phyloP scores from a whole-genome alignment of 495 filamentous ascomycete species.

The Saxophila tyrrhenica region DNA sequence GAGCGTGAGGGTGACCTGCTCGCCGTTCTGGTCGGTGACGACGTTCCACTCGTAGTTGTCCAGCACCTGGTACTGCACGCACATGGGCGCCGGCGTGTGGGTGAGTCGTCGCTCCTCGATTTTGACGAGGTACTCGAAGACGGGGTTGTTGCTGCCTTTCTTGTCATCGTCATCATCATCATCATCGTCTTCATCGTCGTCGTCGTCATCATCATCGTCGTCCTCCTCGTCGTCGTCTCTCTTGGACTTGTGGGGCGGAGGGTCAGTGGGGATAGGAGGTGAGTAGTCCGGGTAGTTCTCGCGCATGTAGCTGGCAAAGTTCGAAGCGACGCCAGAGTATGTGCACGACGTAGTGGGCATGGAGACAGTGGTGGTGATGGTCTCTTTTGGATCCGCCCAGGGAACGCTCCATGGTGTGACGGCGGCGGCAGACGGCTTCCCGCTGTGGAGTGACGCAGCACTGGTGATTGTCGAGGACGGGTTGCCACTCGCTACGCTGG shows the following conservation, averaged over 20 bases:
- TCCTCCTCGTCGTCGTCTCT: no score
- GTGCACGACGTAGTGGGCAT: neutral
- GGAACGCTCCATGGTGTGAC: neutral
- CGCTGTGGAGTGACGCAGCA: neutral
- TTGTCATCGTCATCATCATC: slow-evolving; percentile 28
- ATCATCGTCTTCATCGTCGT: neutral
- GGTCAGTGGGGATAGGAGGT: no score
- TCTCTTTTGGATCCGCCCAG: neutral
- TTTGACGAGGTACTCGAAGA: slow-evolving; percentile 66
- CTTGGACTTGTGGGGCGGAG: no score
- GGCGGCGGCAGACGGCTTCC: neutral
- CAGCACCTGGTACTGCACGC: slow-evolving; percentile 59
- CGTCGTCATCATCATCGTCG: no score
- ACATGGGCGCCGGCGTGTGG: slow-evolving; percentile 40
- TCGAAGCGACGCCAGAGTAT: slow-evolving; percentile 1
- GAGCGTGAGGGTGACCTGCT: slow-evolving; percentile 44
- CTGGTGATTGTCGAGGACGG: slow-evolving; percentile 3
- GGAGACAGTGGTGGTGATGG: slow-evolving; percentile 4
- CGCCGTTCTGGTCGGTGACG: slow-evolving; percentile 29
- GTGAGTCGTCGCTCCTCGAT: slow-evolving; percentile 63
- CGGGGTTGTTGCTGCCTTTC: slow-evolving; percentile 5
- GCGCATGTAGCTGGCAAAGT: neutral
- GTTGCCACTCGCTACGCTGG: slow-evolving; percentile 7
- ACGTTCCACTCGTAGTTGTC: slow-evolving; percentile 36
- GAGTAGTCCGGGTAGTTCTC: neutral